phyloP scores from a whole-genome alignment of 1,284 basidiomycete genomes.

The Tetrapyrgos nigripes region DNA sequence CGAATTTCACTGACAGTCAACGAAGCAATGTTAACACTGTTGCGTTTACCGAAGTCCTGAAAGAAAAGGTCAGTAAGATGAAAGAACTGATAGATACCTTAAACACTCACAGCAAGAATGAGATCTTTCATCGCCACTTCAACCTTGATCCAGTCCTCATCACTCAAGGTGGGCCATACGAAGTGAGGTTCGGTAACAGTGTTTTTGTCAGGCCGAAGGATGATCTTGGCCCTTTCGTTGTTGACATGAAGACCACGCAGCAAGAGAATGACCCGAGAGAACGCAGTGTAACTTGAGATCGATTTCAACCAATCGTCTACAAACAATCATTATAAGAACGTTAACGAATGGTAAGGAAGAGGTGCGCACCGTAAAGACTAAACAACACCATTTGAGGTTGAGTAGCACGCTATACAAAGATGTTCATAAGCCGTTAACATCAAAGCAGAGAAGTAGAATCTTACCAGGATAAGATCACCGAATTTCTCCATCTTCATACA shows the following conservation, averaged over 20 bases:
- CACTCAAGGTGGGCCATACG: slow-evolving; percentile 94
- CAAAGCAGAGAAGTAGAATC: slow-evolving; percentile 24
- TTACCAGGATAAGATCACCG: slow-evolving; percentile 91
- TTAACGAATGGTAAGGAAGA: background rate
- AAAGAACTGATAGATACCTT: background rate
- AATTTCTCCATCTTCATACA: slow-evolving; percentile 99
- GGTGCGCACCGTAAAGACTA: slow-evolving; percentile 84
- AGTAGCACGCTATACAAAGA: slow-evolving; percentile 74
- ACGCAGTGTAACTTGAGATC: slow-evolving; percentile 98
- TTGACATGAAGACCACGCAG: slow-evolving; percentile 98
- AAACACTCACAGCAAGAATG: slow-evolving; percentile 74
- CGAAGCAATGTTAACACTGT: slow-evolving; percentile 98
- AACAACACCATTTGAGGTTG: slow-evolving; percentile 99
- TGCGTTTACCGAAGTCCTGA: slow-evolving; percentile 97
- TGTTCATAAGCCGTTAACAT: slow-evolving; percentile 11
- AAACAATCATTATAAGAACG: slow-evolving; percentile 9
- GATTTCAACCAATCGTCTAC: slow-evolving; percentile 98
- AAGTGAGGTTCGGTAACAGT: slow-evolving; percentile 98
- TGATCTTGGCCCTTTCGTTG: slow-evolving; percentile 98
- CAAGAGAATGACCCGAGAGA: slow-evolving; percentile 95
- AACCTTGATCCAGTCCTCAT: slow-evolving; percentile 99
- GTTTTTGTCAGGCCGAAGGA: slow-evolving; percentile 90
- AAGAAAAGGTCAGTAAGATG: slow-evolving; percentile 19
- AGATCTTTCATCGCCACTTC: slow-evolving; percentile 97
- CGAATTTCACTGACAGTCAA: slow-evolving; percentile 96